Evolutionary conservation across 78 protist genomes (phyloP).

Genomic region (Salpingoeca rosetta): DNA sequence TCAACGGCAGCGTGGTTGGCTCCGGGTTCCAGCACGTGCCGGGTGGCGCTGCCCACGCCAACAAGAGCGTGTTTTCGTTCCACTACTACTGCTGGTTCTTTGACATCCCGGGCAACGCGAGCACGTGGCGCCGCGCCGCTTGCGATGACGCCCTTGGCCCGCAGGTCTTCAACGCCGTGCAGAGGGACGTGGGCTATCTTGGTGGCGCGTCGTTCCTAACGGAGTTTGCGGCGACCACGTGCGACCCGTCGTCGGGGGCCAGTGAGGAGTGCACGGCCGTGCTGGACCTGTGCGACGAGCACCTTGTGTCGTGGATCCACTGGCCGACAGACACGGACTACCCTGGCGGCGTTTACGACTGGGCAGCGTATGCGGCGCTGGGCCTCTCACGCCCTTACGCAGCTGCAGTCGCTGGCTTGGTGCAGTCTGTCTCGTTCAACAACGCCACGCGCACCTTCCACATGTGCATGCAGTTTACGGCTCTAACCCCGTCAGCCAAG

Average conservation of each 20-base stretch:
- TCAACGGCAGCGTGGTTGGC: constrained; percentile 12
- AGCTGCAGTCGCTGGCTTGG: not conserved
- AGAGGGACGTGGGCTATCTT: constrained; percentile 29
- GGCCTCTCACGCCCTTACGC: not conserved
- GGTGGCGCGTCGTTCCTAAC: constrained; percentile 58
- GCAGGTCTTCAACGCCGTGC: not conserved
- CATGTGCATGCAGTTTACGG: too few species aligned
- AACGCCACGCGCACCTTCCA: too few species aligned
- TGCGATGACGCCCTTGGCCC: not conserved
- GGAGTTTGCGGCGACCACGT: constrained; percentile 47
- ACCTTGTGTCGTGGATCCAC: constrained; percentile 31
- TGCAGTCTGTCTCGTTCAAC: not conserved
- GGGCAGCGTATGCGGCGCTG: not conserved
- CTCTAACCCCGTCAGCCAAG: too few species aligned
- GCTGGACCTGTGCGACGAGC: constrained; percentile 29
- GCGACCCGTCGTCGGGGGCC: constrained; percentile 6
- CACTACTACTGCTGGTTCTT: constrained; percentile 43
- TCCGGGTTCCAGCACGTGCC: constrained; percentile 32
- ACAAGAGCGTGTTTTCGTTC: constrained; percentile 30
- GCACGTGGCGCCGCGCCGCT: not conserved
- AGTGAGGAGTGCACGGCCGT: constrained; percentile 25
- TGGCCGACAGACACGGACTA: constrained; percentile 25
- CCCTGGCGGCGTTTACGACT: not conserved
- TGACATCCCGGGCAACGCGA: not conserved
- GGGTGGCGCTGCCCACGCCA: constrained; percentile 50